Evolutionary conservation across 2,329 filamentous ascomycete genomes (phyloP), one percentile per base, ranked within the genome.

Genomic region (Cordyceps fumosorosea): DNA sequence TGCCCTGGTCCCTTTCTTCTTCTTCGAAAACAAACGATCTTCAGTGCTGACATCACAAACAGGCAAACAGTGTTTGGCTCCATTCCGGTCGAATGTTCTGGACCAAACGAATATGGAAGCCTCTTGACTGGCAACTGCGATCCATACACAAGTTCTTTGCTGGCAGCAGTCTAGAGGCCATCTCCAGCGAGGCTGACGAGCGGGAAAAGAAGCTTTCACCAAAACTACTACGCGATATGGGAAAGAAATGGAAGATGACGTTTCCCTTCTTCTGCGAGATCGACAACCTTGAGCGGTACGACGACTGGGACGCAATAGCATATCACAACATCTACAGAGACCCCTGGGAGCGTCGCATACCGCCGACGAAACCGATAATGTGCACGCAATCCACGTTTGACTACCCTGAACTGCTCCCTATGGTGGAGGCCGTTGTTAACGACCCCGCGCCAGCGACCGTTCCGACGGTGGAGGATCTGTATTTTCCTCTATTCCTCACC

Each of bases 251-350:
- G 47, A 53, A 60, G 20, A 7, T 5, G 11, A 18, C 18, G 5
- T 60, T 60, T 40, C 58, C 58, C 4, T 60, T 60, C 40, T 60
- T 54, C 40, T 60, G 58, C 20, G 59, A 61, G 26, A 26, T 50
- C 11, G 59, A 61, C 44, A 61, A 61, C 32, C 4, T 16, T 2
- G 40, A 18, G 12, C 51, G 59, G 1, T 42, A 61, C 14, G 59
- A 61, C 20, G 29, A 40, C 18, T 61, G 24, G 4, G 59, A 61
- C 11, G 59, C 59, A 8, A 29, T 61, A 42, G 26, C 26, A 5
- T 26, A 18, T 14, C 24, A 55, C 20, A 37, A 61, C 20, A 61
- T 61, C 5, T 61, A 61, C 48, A 40, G 51, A 40, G 59, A 61
- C 16, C n/a, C 6, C 6, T 61, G 51, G 59, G 51, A 61, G 20